A percentile compares a stretch with the other conserved stretches of the same genome.
These are phyloP conservation scores for Echites panduratus DNA, from an alignment of 257 asterid species.

Conservation along the genomic window DNA sequence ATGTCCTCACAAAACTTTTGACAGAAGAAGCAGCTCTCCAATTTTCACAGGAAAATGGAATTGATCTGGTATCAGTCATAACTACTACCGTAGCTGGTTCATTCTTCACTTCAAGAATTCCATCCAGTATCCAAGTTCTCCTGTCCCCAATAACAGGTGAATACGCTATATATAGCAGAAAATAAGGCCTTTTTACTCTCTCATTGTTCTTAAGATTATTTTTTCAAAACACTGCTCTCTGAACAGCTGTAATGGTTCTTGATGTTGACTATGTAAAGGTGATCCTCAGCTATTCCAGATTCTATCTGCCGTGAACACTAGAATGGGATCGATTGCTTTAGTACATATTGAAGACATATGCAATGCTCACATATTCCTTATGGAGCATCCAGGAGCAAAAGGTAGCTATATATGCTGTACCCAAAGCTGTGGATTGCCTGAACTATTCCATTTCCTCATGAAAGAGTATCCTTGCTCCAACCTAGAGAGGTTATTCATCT, in stretches of 20 bases:
- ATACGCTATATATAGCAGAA: too few species aligned
- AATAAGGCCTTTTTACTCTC: neutral
- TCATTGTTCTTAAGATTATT: neutral
- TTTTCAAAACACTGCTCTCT: neutral
- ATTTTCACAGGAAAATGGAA: constrained; percentile 59
- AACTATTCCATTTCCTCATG: constrained; percentile 37
- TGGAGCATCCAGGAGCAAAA: constrained; percentile 55
- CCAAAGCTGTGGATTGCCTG: constrained; percentile 37
- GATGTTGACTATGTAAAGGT: constrained; percentile 27
- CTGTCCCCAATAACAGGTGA: constrained; percentile 76
- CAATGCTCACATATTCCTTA: constrained; percentile 62
- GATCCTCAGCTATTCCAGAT: constrained; percentile 46
- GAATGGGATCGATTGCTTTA: constrained; percentile 87
- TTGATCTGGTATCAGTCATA: constrained; percentile 59
- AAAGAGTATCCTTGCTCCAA: constrained; percentile 34
- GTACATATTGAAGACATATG: constrained; percentile 77
- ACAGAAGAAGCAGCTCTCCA: constrained; percentile 71
- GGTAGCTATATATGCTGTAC: constrained; percentile 68
- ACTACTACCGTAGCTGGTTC: constrained; percentile 79
- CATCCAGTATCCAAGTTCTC: constrained; percentile 64
- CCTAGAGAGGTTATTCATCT: constrained; percentile 38
- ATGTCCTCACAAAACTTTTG: constrained; percentile 53
- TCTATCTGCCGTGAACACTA: constrained; percentile 48
- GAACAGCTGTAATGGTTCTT: too few species aligned
- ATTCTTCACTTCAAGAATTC: constrained; percentile 67